Evolutionary conservation across 2,329 filamentous ascomycete species (phyloP), one percentile per base, ranked within the genome.

Genomic region (Scytalidium lignicola): DNA sequence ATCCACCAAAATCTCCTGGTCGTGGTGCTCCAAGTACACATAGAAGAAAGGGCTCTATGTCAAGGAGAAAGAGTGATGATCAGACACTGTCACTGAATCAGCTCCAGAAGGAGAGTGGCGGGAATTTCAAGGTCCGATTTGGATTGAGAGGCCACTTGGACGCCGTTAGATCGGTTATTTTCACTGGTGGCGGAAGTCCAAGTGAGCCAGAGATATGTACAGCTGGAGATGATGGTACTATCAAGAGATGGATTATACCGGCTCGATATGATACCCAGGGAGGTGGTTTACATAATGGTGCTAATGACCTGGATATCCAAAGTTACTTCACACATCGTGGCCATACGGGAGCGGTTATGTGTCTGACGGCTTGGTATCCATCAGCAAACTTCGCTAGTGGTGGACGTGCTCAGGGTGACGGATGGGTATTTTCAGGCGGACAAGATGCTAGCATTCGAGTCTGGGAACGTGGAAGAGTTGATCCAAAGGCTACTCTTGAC

Each of bases 341-440:
- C 9, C 93, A 99, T 64, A 80, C 85, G n/a, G 92, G 93, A 2
- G 83, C 90, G 2, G 91, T 99, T 2, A 87, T 95, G 39, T 90
- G 83, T 41, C 72, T 99, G 21, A 85, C 92, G 0, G 87, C 92
- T 3, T 96, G 90, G 76, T 90, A 90, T 2, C 85, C 90, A 2
- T 85, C 89, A 2, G 88, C 88, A 21, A 93, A 88, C 62, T 96
- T 96, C 65, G 87, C 89, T 7, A 95, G 90, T 17, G 89, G 91
- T 29, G 90, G 91, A 6, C 83, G 91, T 54, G 89, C 88, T 7
- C 83, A 87, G 59, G 92, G 92, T 26, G 93, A 97, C 60, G 93
- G 93, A 22, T 99, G 93, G 93, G 91, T 99, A 56, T 99, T 99
- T 68, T 97, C 92, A 4, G 93, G 93, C 52, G 93, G 93, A 3